Percentiles rank a stretch among this genome's conserved stretches.
These are phyloP conservation scores for Colletotrichum ledebouriae DNA, from an alignment of 2,329 filamentous ascomycete species.

Conservation along the genomic window DNA sequence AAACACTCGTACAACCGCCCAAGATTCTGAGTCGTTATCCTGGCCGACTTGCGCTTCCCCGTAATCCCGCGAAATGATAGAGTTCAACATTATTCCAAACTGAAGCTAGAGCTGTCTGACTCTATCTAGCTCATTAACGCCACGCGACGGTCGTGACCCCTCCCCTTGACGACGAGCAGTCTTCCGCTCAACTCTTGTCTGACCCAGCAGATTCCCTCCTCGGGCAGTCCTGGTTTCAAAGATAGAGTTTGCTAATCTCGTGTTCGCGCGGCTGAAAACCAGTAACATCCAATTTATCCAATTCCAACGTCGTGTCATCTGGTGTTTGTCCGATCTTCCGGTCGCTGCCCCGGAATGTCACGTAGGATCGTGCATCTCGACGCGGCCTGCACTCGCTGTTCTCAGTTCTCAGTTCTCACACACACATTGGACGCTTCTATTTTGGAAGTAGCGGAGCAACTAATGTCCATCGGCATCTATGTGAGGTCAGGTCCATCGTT, in stretches of 20 bases:
- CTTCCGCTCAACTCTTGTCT: background rate
- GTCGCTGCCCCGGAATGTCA: background rate
- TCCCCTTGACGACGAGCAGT: background rate
- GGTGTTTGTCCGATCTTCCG: constrained; percentile 2
- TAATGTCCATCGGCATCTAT: background rate
- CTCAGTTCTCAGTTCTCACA: no score
- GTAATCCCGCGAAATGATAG: background rate
- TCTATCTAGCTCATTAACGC: background rate
- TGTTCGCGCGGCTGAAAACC: constrained; percentile 35
- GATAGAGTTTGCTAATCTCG: constrained; percentile 21
- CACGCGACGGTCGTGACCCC: no score
- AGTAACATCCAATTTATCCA: constrained; percentile 25
- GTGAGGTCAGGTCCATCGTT: background rate
- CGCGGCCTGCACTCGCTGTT: background rate
- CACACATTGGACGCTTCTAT: no score
- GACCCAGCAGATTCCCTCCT: constrained; percentile 21
- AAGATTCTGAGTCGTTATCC: background rate
- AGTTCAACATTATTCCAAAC: constrained; percentile 12
- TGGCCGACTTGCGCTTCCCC: background rate
- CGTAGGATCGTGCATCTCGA: background rate
- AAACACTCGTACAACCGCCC: background rate
- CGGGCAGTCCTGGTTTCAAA: background rate
- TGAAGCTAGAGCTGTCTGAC: background rate
- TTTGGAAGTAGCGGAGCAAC: background rate
- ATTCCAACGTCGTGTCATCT: constrained; percentile 21